These are phyloP conservation scores for Senna siamea DNA, from an alignment of 306 rosid species.

Conservation along the genomic window DNA sequence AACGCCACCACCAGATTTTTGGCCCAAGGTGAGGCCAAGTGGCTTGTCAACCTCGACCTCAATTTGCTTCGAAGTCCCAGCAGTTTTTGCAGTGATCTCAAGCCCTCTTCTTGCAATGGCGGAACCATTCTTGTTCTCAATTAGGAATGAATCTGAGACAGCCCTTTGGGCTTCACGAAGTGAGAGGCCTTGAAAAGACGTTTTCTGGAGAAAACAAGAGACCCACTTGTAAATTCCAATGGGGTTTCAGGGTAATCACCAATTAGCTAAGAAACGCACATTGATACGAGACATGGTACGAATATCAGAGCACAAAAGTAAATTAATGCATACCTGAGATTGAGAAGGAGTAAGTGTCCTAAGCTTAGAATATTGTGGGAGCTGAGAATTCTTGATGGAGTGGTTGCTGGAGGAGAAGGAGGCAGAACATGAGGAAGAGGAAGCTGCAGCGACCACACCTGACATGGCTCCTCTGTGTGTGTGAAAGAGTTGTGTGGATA, in stretches of 20 bases:
- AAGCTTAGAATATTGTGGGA: slow-evolving; percentile 45
- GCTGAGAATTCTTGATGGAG: slow-evolving; percentile 46
- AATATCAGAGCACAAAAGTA: no score
- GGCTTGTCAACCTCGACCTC: slow-evolving; percentile 98
- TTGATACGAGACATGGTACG: no score
- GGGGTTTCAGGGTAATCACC: background rate
- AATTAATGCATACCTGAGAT: slow-evolving; percentile 54
- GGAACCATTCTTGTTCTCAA: slow-evolving; percentile 39
- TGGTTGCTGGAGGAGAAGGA: slow-evolving; percentile 51
- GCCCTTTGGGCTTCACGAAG: slow-evolving; percentile 70
- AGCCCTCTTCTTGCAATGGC: slow-evolving; percentile 49
- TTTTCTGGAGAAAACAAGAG: slow-evolving; percentile 52
- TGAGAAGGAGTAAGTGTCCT: slow-evolving; percentile 42
- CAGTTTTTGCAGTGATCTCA: slow-evolving; percentile 67
- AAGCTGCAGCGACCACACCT: slow-evolving; percentile 66
- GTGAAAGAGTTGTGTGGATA: slow-evolving; percentile 20
- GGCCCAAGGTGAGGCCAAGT: slow-evolving; percentile 96
- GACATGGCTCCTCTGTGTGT: slow-evolving; percentile 52
- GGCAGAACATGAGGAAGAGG: slow-evolving; percentile 63
- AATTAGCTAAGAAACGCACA: no score
- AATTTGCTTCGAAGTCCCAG: slow-evolving; percentile 84
- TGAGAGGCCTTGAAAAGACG: slow-evolving; percentile 73
- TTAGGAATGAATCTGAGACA: slow-evolving; percentile 46
- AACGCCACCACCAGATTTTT: slow-evolving; percentile 78
- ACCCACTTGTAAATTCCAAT: background rate